Conservation (phyloP, 2,329 filamentous ascomycete species). For the Ceratocystis smalleyi region DNA sequence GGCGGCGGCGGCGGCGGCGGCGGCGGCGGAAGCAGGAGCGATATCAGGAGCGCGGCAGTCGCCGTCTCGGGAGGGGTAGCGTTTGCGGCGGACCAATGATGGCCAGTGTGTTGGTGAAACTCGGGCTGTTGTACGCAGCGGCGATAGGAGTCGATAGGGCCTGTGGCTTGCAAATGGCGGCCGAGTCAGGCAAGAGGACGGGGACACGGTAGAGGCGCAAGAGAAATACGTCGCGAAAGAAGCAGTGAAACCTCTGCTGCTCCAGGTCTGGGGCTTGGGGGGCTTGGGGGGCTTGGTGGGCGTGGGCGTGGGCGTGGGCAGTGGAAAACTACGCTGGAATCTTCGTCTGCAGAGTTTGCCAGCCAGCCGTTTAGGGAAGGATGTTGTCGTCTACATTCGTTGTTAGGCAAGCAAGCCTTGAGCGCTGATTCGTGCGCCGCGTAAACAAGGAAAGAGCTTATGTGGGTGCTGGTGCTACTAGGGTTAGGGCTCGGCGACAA, state of each 20-base stretch:
- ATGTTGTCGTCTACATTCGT: background rate
- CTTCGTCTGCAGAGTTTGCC: background rate
- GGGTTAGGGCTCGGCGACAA: background rate
- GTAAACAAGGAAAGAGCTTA: conserved; percentile 1
- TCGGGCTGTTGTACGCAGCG: background rate
- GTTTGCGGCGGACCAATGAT: background rate
- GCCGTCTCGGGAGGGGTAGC: background rate
- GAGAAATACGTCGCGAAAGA: too few relatives aligned
- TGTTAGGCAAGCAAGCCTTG: background rate
- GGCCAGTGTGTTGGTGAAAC: background rate
- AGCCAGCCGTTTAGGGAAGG: background rate
- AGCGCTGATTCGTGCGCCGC: background rate
- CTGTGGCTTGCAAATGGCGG: background rate
- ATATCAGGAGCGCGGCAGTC: background rate
- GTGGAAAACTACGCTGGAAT: background rate
- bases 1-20: too few relatives aligned
- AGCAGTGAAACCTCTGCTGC: background rate
- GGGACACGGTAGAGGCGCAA: background rate
- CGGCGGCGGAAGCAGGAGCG: too few relatives aligned
- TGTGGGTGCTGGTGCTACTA: too few relatives aligned
- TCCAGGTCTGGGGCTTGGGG: background rate
- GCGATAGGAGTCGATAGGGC: background rate
- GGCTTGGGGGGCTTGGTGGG: too few relatives aligned
- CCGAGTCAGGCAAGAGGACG: background rate
- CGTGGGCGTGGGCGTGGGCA: too few relatives aligned